Evolutionary conservation across 1,284 basidiomycete genomes (phyloP), one percentile per base, ranked within the genome.

Genomic region (Albatrellus sp.): DNA sequence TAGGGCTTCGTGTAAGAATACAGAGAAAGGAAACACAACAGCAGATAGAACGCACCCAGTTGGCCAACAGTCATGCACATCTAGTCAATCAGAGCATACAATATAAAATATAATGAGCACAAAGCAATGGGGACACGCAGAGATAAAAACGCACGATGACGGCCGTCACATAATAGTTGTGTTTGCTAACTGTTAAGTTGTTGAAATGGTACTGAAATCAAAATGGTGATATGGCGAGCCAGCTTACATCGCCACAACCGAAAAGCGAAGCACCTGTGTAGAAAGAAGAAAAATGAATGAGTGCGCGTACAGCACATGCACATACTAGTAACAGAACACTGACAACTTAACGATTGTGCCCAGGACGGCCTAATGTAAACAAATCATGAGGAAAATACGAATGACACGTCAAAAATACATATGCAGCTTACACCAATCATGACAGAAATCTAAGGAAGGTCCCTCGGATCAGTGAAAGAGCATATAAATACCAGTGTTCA

Each of bases 241-340:
- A n/a, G 34, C 77, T 58, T 55, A 84, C 80, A 84, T 61, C 79
- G 63, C 77, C 77, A 83, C 40, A 84, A 78, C 31, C 80, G 71
- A 52, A 80, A 59, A 1, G 67, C 71, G 48, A 81, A 83, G 47
- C 72, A 72, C 24, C 80, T 82, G 37, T 1, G 32, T 14, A 24
- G 13, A 13, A 14, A 8, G 11, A n/a, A 29, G 14, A 20, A 12
- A 10, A 35, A 2, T 9, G 7, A 12, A 16, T 28, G 10, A n/a
- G 10, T 10, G 32, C 12, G 33, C 32, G 43, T 7, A n/a, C n/a
- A 43, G 37, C 19, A 36, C 12, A 44, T 46, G n/a, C 47, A 36
- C 30, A 34, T 19, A 34, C 16, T n/a, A 9, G 17, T 20, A 5
- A 32, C n/a, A n/a, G n/a, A 39, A 17, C 19, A 64, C 75, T 48